Percentiles rank a stretch among this genome's conserved stretches.
These are phyloP conservation scores for Kodamaea neixiangensis DNA, from an alignment of 805 yeast species.

Conservation along the genomic window DNA sequence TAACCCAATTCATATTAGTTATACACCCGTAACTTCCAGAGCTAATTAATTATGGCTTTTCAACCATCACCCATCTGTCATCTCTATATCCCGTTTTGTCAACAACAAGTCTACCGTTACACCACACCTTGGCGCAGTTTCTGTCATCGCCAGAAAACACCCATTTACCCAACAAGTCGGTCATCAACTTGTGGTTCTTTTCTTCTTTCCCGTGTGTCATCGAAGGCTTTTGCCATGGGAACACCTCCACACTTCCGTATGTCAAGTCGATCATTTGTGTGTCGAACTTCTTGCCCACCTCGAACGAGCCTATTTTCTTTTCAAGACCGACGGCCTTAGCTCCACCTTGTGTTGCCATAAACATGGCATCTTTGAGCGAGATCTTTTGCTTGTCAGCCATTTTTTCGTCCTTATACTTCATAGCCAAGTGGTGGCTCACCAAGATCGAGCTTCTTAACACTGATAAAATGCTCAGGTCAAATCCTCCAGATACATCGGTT, in stretches of 20 bases:
- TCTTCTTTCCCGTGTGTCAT: constrained; percentile 15
- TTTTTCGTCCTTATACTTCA: constrained; percentile 19
- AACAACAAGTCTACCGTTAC: constrained; percentile 62
- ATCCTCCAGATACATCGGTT: constrained; percentile 46
- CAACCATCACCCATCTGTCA: constrained; percentile 13
- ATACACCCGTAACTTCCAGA: background rate
- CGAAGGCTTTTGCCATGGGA: constrained; percentile 65
- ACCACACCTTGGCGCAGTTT: constrained; percentile 79
- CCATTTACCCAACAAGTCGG: constrained; percentile 81
- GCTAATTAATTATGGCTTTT: constrained; percentile 1
- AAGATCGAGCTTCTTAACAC: constrained; percentile 36
- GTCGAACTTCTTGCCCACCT: constrained; percentile 79
- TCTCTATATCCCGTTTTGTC: constrained; percentile 5
- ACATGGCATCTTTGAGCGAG: constrained; percentile 69
- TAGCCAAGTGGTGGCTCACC: constrained; percentile 43
- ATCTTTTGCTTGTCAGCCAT: constrained; percentile 43
- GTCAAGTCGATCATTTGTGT: constrained; percentile 71
- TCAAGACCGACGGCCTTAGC: constrained; percentile 70
- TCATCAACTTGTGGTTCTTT: constrained; percentile 31
- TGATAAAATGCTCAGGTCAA: constrained; percentile 40
- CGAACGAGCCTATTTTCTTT: constrained; percentile 66
- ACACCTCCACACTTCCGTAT: constrained; percentile 69
- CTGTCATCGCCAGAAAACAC: constrained; percentile 92
- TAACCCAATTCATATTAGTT: background rate
- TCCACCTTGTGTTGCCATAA: constrained; percentile 87